These are phyloP conservation scores for Leccinum rimulosum DNA, from an alignment of 768 basidiomycete genomes.

Conservation along the genomic window DNA sequence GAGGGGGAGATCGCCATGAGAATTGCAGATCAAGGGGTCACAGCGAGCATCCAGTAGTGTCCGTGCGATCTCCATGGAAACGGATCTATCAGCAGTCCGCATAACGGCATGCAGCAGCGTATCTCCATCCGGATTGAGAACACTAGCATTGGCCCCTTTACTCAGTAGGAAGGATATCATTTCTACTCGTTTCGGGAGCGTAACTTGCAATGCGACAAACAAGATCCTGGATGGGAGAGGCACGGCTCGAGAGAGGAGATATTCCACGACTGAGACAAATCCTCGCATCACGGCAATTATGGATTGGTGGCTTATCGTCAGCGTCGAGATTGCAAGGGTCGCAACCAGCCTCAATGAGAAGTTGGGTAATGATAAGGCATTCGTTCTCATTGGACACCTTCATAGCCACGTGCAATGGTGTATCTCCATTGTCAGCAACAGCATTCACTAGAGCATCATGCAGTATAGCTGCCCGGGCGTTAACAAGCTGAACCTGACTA, in stretches of 20 bases:
- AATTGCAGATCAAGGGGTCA: not conserved
- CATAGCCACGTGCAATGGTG: not conserved
- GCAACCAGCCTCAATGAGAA: not conserved
- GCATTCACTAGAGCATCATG: not conserved
- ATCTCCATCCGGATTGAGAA: too few species aligned
- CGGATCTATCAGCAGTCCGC: not conserved
- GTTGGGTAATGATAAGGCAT: not conserved
- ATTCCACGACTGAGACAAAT: not conserved
- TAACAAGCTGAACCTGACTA: not conserved
- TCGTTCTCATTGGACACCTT: not conserved
- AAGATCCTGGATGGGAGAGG: not conserved
- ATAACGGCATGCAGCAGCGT: not conserved
- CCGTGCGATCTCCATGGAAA: not conserved
- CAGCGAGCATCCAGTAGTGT: not conserved
- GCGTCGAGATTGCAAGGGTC: not conserved
- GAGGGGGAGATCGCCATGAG: not conserved
- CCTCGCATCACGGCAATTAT: not conserved
- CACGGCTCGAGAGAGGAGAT: not conserved
- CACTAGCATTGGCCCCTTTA: too few species aligned
- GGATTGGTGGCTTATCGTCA: not conserved
- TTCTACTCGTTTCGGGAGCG: too few species aligned
- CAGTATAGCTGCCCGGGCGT: not conserved
- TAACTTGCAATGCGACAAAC: not conserved
- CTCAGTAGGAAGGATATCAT: too few species aligned
- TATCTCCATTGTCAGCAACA: not conserved